Evolutionary conservation across 2,329 filamentous ascomycete species (phyloP), one percentile per base, ranked within the genome.

Genomic region (Tolypocladium tundrense): DNA sequence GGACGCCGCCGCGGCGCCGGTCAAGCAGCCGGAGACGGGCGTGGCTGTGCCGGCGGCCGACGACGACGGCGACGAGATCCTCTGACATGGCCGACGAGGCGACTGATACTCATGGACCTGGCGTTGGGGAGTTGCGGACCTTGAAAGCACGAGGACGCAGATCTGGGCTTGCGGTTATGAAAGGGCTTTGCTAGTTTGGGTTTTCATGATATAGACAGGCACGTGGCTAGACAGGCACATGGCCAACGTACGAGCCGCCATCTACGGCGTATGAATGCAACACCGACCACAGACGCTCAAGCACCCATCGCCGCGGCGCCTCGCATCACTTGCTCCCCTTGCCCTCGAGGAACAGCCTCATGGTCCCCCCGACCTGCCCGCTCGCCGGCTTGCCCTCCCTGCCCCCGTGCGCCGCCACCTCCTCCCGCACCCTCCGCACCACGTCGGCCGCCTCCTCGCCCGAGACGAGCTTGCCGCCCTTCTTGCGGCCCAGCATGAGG

Each of bases 401-500:
- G 58, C 71, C 77, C 0, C 71, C 73, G 16, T 66, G 58, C 16
- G 66, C 66, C 52, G 71, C 69, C 13, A 72, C 61, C 52, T 64
- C 64, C 19, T 75, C 73, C 59, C 65, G 62, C 9, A 80, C 66
- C 53, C 62, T 69, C 52, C 60, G 61, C 35, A 93, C 65, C 51
- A 92, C 70, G 31, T 72, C 78, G 60, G 80, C 69, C 24, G 83
- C 84, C 71, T 92, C 86, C 31, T 85, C 82, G 42, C 67, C 66
- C 0, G 88, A 84, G 58, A 77, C 77, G 61, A 80, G 77, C 62
- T 79, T 79, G 59, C 79, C 79, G 65, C 79, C 82, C 78, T 87
- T 92, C 69, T 82, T 82, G 59, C 69, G 70, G n/a, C 84, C 83
- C 54, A 97, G 66, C 56, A 87, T 66, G 13, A 97, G 68, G 69